Percentiles rank a stretch among this genome's conserved stretches.
Conservation (phyloP, 2,329 filamentous ascomycete genomes). For the Whalleya microplaca region DNA sequence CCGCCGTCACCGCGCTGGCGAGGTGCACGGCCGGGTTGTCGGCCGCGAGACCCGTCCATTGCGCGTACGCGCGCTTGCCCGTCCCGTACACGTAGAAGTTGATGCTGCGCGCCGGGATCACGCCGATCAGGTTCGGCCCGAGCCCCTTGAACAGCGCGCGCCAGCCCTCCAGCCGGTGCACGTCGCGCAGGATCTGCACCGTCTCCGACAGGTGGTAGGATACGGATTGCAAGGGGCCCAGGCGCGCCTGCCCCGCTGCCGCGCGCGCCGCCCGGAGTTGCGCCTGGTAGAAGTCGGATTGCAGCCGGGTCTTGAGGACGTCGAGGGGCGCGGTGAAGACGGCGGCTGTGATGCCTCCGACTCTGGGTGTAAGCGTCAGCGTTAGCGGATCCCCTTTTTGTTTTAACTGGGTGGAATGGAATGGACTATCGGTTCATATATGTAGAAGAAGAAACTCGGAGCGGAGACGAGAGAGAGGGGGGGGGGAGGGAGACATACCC, state of each 20-base stretch:
- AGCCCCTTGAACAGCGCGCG: conserved; percentile 91
- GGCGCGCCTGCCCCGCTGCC: conserved; percentile 58
- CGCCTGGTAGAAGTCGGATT: conserved; percentile 92
- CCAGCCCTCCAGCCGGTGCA: conserved; percentile 81
- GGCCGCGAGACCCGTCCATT: conserved; percentile 71
- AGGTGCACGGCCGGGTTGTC: conserved; percentile 79
- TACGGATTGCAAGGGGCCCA: conserved; percentile 68
- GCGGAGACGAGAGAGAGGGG: too few relatives aligned
- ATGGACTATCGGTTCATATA: too few relatives aligned
- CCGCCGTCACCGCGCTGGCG: conserved; percentile 74
- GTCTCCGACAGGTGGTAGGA: conserved; percentile 82
- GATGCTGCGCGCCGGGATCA: conserved; percentile 86
- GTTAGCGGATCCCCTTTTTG: conserved; percentile 14
- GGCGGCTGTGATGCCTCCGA: conserved; percentile 88
- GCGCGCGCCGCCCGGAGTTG: conserved; percentile 72
- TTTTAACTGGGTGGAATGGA: conserved; percentile 4
- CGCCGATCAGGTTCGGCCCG: conserved; percentile 86
- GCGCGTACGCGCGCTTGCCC: conserved; percentile 79
- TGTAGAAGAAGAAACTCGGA: too few relatives aligned
- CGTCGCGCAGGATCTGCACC: conserved; percentile 79
- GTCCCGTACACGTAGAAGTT: conserved; percentile 96
- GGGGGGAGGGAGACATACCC: conserved; percentile 61
- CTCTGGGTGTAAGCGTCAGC: conserved; percentile 56
- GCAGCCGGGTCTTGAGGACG: conserved; percentile 88
- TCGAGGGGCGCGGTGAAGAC: conserved; percentile 94